These are phyloP conservation scores for Agastache rugosa DNA, from an alignment of 257 asterid genomes.

Conservation along the genomic window DNA sequence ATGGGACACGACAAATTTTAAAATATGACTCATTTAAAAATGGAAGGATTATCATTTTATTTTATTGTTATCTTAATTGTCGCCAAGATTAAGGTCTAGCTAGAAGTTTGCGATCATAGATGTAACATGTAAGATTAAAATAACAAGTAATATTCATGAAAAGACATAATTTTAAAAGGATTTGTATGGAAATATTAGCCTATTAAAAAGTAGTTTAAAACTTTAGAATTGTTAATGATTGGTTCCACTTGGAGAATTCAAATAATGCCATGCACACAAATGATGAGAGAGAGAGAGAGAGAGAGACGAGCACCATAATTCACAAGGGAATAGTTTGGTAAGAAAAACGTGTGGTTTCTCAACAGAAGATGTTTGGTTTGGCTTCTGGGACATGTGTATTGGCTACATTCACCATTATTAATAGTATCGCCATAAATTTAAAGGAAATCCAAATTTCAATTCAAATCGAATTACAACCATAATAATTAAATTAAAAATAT, in stretches of 20 bases:
- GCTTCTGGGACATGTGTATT: conserved; percentile 22
- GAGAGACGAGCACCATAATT: background rate
- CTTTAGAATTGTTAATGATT: conserved; percentile 12
- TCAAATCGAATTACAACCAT: background rate
- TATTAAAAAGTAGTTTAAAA: background rate
- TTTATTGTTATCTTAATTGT: background rate
- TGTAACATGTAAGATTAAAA: conserved; percentile 7
- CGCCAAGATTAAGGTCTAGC: background rate
- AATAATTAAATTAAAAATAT: too few species aligned
- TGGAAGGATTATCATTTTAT: too few species aligned
- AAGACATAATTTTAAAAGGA: background rate
- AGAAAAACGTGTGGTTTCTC: conserved; percentile 19
- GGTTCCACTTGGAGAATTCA: conserved; percentile 31
- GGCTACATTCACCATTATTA: background rate
- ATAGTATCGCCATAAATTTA: background rate
- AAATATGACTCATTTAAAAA: too few species aligned
- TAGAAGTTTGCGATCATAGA: background rate
- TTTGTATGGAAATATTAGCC: background rate
- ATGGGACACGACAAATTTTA: too few species aligned
- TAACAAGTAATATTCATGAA: background rate
- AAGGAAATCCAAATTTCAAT: background rate
- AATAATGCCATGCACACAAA: too few species aligned
- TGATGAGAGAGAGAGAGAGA: conserved; percentile 10
- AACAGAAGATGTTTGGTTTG: conserved; percentile 23
- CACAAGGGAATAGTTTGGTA: conserved; percentile 35